These are phyloP conservation scores for Cladosporium cucumerinum DNA, from an alignment of 2,329 filamentous ascomycete genomes.

Conservation along the genomic window DNA sequence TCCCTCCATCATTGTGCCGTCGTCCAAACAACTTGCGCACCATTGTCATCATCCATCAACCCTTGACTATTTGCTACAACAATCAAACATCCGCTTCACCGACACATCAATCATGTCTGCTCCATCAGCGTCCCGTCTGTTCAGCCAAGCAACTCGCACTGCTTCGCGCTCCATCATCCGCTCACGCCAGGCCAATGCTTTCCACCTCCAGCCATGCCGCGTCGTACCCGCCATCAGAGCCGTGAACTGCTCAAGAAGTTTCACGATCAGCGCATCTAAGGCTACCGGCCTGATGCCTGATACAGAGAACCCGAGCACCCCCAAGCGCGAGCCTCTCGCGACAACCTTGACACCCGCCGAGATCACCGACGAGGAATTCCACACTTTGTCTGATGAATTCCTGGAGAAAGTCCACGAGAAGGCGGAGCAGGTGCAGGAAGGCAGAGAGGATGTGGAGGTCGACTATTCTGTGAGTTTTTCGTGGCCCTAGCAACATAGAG, in stretches of 20 bases:
- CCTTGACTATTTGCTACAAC: background rate
- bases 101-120: constrained; percentile 24
- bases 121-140: constrained; percentile 23
- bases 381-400: constrained; percentile 72
- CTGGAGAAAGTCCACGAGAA: constrained; percentile 58
- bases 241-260: constrained; percentile 13
- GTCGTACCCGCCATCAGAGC: constrained; percentile 8
- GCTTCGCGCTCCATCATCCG: constrained; percentile 22
- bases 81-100: background rate
- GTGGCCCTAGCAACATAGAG: background rate
- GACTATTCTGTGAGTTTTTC: constrained; percentile 74
- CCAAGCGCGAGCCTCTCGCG: constrained; percentile 48
- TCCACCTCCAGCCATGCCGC: constrained; percentile 12
- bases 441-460: constrained; percentile 72
- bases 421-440: constrained; percentile 73
- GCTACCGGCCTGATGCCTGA: constrained; percentile 42
- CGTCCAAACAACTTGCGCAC: constrained; percentile 1
- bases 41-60: constrained; percentile 8
- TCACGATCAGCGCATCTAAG: constrained; percentile 9
- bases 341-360: constrained; percentile 34
- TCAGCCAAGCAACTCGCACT: constrained; percentile 24
- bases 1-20: background rate
- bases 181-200: constrained; percentile 16
- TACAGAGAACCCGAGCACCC: constrained; percentile 39
- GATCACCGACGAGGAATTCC: constrained; percentile 69